Evolutionary conservation across 2,329 filamentous ascomycete species (phyloP), one percentile per base, ranked within the genome.

Genomic region (Acarospora socialis): DNA sequence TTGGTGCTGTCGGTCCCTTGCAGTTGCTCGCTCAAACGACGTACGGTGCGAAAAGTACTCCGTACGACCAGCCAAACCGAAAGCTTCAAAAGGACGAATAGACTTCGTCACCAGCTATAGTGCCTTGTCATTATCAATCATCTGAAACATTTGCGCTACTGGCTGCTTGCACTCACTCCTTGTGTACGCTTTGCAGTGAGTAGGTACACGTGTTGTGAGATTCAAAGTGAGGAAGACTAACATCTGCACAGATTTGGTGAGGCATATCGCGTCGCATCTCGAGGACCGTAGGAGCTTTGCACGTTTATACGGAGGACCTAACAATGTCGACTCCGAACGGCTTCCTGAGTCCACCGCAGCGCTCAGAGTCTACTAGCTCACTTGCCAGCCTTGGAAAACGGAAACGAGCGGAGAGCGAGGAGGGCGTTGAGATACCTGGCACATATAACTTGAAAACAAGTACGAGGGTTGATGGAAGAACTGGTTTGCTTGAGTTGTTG

Each of bases 391-490:
- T 25, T 15, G 32, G 32, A 5, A 75, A 75, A 57, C 61, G 70
- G 51, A 75, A 75, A 57, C 70, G 70, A 61, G 67, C 71, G 45
- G 52, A 55, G 30, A 56, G 49, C 37, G 59, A 63, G 42, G 60
- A 60, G 28, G 46, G 36, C 32, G 40, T 44, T 13, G 38, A 45
- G 32, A 44, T 43, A 28, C 43, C 43, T 30, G 37, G 29, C 23
- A 7, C 40, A 25, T 35, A 31, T n/a, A 16, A 33, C 30, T 37
- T 36, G 20, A 33, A 23, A 22, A 32, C 19, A 21, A 12, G 6
- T 19, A 27, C 4, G 17, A 24, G 20, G 10, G 24, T 23, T 32
- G 22, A 28, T 30, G 18, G 28, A 41, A 25, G 23, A 21, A 40
- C 36, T 8, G 43, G n/a, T 49, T 38, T 46, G 4, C 44, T 56